Evolutionary conservation across 1,284 basidiomycete genomes (phyloP).

Genomic region (Rhodotorula sp.): DNA sequence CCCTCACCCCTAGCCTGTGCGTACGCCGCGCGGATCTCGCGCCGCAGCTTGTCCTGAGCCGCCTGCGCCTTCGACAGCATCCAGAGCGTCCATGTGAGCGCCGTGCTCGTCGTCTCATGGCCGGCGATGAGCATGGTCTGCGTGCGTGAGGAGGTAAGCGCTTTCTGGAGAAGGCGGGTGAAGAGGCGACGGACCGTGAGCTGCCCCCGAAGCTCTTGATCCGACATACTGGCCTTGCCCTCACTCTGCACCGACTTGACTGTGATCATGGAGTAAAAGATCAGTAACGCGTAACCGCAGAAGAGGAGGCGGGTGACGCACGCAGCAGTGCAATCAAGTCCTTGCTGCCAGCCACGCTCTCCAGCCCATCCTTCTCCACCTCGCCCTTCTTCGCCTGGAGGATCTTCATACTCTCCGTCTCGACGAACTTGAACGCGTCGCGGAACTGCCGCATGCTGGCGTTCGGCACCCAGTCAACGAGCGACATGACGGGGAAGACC

Average conservation of each 20-base stretch:
- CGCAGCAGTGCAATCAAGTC: slow-evolving; percentile 43
- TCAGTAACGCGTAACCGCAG: not conserved
- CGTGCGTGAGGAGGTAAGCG: not conserved
- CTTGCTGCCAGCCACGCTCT: slow-evolving; percentile 26
- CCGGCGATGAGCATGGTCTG: slow-evolving; percentile 52
- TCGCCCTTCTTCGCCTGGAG: slow-evolving; percentile 41
- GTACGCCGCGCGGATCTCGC: slow-evolving; percentile 58
- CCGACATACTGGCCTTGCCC: slow-evolving; percentile 5
- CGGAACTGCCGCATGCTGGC: not conserved
- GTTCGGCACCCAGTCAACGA: slow-evolving; percentile 2
- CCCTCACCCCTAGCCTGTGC: not conserved
- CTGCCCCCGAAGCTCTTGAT: slow-evolving; percentile 26
- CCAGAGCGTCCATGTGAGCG: slow-evolving; percentile 71
- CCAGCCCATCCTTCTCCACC: slow-evolving; percentile 9
- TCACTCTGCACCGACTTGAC: slow-evolving; percentile 7
- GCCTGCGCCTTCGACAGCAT: slow-evolving; percentile 61
- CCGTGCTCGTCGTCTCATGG: slow-evolving; percentile 73
- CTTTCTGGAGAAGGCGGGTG: not conserved
- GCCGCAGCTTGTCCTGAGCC: slow-evolving; percentile 62
- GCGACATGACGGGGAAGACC: not conserved
- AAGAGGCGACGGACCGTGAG: slow-evolving; percentile 13
- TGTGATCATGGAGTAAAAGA: not conserved
- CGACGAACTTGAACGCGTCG: slow-evolving; percentile 11
- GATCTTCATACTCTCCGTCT: slow-evolving; percentile 43
- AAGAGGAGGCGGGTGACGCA: not conserved